A percentile compares a stretch with the other conserved stretches of the same genome.
Evolutionary conservation across 2,329 filamentous ascomycete genomes (phyloP).

Genomic region (Trematosphaeria pertusa): DNA sequence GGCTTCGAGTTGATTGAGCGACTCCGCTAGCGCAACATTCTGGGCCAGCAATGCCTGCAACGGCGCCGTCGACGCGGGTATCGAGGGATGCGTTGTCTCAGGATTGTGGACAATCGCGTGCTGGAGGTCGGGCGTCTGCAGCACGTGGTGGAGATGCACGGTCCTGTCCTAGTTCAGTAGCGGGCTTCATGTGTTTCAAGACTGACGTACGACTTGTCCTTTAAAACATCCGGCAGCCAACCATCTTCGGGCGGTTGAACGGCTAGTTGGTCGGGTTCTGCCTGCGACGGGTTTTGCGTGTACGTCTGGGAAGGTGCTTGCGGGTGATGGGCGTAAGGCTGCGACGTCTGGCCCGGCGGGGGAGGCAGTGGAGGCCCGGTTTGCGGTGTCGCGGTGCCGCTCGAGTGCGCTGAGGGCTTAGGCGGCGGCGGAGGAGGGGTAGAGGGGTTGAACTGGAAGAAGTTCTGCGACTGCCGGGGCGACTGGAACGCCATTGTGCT

Average conservation of each 20-base stretch:
- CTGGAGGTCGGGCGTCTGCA: slow-evolving; percentile 71
- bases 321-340: slow-evolving; percentile 29
- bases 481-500: slow-evolving; percentile 47
- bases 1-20: slow-evolving; percentile 67
- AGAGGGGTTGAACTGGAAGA: slow-evolving; percentile 51
- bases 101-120: slow-evolving; percentile 75
- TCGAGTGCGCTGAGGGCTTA: slow-evolving; percentile 51
- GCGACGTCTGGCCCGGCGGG: slow-evolving; percentile 43
- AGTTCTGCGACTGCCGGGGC: slow-evolving; percentile 46
- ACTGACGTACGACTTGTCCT: slow-evolving; percentile 78
- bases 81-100: slow-evolving; percentile 73
- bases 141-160: slow-evolving; percentile 75
- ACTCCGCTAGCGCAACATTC: slow-evolving; percentile 74
- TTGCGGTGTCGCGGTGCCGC: slow-evolving; percentile 50
- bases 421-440: slow-evolving; percentile 58
- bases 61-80: slow-evolving; percentile 68
- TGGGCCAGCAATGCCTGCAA: slow-evolving; percentile 70
- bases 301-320: slow-evolving; percentile 23
- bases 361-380: slow-evolving; percentile 54
- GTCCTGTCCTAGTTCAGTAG: slow-evolving; percentile 62
- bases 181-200: slow-evolving; percentile 15
- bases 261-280: slow-evolving; percentile 22
- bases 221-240: slow-evolving; percentile 79
- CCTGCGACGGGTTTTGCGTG: slow-evolving; percentile 24
- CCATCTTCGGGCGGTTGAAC: slow-evolving; percentile 59